Evolutionary conservation across 2,329 filamentous ascomycete species (phyloP).

Genomic region (Colletotrichum eleusines): DNA sequence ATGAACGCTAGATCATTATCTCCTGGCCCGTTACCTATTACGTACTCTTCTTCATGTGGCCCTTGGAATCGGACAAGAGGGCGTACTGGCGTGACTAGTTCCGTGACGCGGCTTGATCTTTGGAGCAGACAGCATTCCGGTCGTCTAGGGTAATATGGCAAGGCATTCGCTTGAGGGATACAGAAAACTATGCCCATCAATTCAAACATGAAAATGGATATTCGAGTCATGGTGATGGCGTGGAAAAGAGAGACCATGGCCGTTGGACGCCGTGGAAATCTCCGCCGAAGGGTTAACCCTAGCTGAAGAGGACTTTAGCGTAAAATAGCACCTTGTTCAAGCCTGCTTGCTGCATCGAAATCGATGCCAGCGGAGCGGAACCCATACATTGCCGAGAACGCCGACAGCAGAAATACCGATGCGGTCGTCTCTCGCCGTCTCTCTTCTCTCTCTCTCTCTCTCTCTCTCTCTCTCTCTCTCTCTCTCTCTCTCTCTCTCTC

Average conservation of each 20-base stretch:
- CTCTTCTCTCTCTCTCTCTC: too few relatives aligned
- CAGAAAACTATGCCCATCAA: neutral
- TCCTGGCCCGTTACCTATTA: neutral
- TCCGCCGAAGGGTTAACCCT: neutral
- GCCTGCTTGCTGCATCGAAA: neutral
- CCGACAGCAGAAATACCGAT: neutral
- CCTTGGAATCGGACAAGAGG: neutral
- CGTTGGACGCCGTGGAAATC: neutral
- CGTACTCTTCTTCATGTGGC: neutral
- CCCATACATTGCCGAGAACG: neutral
- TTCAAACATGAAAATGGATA: neutral
- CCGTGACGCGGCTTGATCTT: neutral
- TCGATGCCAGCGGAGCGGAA: neutral
- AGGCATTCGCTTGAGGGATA: neutral
- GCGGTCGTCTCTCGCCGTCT: too few relatives aligned
- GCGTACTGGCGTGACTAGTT: neutral
- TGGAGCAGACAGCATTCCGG: neutral
- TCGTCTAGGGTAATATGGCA: neutral
- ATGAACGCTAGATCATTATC: neutral
- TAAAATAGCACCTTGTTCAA: too few relatives aligned
- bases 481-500: neutral
- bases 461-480: neutral
- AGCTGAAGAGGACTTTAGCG: neutral
- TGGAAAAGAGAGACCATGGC: neutral
- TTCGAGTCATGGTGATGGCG: neutral